These are phyloP conservation scores for Aaosphaeria pasadenensis DNA, from an alignment of 2,329 filamentous ascomycete genomes.

Conservation along the genomic window DNA sequence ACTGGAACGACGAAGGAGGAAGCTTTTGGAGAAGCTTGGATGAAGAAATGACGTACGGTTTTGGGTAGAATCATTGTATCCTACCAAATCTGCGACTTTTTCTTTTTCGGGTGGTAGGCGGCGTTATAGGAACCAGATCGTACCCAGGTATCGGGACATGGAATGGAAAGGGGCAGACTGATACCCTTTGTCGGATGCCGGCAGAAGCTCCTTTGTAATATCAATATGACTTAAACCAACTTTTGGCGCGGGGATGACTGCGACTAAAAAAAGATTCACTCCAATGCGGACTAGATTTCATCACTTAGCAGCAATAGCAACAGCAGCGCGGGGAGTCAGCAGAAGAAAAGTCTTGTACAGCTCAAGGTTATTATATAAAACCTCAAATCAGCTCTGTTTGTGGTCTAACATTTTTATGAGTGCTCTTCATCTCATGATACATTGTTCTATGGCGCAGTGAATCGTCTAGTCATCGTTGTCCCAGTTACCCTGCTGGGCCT, in stretches of 20 bases:
- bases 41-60: conserved; percentile 8
- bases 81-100: background rate
- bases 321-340: too few species aligned
- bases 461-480: conserved; percentile 55
- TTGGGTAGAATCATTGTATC: background rate
- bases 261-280: too few species aligned
- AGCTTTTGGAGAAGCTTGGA: conserved; percentile 75
- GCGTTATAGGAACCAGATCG: background rate
- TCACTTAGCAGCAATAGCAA: too few species aligned
- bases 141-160: background rate
- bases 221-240: too few species aligned
- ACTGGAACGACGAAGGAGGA: conserved; percentile 78
- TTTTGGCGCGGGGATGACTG: too few species aligned
- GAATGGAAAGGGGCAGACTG: conserved; percentile 5
- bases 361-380: too few species aligned
- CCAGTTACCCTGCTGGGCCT: conserved; percentile 70
- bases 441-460: background rate
- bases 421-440: conserved; percentile 8
- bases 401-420: background rate
- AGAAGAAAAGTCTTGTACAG: too few species aligned
- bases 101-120: background rate
- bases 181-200: conserved; percentile 9
- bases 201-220: too few species aligned
- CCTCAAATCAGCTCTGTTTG: too few species aligned
- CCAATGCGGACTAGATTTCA: too few species aligned